Evolutionary conservation across 352 stramenopile genomes (phyloP).

Genomic region (Phytophthora vignae): DNA sequence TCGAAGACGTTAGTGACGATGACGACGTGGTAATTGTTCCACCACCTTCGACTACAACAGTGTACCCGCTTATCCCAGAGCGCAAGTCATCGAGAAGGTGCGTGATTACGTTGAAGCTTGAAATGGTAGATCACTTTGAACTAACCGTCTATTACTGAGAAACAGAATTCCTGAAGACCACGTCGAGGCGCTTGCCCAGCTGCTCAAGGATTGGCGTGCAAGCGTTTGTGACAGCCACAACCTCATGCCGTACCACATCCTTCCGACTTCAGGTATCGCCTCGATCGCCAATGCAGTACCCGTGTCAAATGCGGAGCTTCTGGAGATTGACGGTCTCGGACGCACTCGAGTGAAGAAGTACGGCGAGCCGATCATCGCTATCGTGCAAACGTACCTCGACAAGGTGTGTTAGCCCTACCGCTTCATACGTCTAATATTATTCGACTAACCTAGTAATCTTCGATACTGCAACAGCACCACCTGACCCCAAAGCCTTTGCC

Average conservation of each 20-base stretch:
- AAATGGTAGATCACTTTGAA: not conserved
- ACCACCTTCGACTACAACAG: constrained; percentile 27
- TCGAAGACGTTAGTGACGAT: constrained; percentile 75
- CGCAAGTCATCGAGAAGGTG: constrained; percentile 60
- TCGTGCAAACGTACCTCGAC: constrained; percentile 79
- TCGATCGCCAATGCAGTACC: constrained; percentile 84
- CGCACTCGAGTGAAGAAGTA: constrained; percentile 89
- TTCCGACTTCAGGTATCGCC: constrained; percentile 81
- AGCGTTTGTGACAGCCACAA: constrained; percentile 88
- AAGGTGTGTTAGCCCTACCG: constrained; percentile 51
- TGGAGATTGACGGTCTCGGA: constrained; percentile 84
- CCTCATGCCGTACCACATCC: constrained; percentile 90
- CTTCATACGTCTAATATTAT: not conserved
- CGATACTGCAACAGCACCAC: constrained; percentile 56
- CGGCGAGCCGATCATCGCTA: constrained; percentile 83
- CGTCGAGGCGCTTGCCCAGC: constrained; percentile 74
- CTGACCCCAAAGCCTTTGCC: constrained; percentile 54
- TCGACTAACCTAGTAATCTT: too few species aligned
- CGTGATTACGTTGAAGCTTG: not conserved
- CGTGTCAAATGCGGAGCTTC: constrained; percentile 76
- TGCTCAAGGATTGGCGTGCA: constrained; percentile 89
- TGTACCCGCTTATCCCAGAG: constrained; percentile 66
- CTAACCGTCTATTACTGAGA: not conserved
- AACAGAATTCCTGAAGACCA: constrained; percentile 74
- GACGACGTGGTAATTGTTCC: constrained; percentile 64